Percentiles rank a stretch among this genome's conserved stretches.
These are phyloP conservation scores for Voacanga thouarsii DNA, from an alignment of 257 asterid genomes.

Conservation along the genomic window DNA sequence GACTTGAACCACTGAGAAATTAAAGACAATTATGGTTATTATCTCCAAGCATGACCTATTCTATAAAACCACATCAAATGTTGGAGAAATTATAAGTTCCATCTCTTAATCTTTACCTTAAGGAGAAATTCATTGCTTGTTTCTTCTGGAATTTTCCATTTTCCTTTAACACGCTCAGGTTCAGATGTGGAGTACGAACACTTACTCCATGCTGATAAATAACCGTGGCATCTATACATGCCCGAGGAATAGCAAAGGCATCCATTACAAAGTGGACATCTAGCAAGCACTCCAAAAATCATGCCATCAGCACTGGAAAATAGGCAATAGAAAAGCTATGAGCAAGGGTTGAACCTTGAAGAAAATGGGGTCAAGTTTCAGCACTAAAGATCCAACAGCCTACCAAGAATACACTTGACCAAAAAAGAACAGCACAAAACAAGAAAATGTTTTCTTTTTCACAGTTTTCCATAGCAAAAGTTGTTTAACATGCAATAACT, in stretches of 20 bases:
- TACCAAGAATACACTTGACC: background rate
- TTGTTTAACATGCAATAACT: background rate
- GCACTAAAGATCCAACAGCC: conserved; percentile 5
- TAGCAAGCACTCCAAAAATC: conserved; percentile 83
- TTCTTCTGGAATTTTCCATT: conserved; percentile 87
- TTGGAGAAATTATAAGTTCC: conserved; percentile 10
- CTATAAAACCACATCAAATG: background rate
- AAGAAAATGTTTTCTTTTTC: background rate
- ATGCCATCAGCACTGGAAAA: conserved; percentile 88
- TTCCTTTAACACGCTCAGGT: conserved; percentile 70
- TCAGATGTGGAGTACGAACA: conserved; percentile 72
- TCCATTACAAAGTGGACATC: conserved; percentile 79
- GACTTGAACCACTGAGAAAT: conserved; percentile 82
- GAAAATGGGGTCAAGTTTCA: background rate
- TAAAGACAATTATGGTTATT: conserved; percentile 21
- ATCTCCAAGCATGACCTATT: conserved; percentile 1
- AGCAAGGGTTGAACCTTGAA: background rate
- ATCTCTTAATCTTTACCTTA: conserved; percentile 47
- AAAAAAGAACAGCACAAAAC: background rate
- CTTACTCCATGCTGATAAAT: conserved; percentile 86
- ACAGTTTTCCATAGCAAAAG: background rate
- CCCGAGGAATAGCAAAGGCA: conserved; percentile 69
- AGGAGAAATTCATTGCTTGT: conserved; percentile 68
- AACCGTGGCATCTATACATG: conserved; percentile 80
- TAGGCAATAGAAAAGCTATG: conserved; percentile 7